These are phyloP conservation scores for Camellia oleifera DNA, from an alignment of 179 eudicot species.

Conservation along the genomic window DNA sequence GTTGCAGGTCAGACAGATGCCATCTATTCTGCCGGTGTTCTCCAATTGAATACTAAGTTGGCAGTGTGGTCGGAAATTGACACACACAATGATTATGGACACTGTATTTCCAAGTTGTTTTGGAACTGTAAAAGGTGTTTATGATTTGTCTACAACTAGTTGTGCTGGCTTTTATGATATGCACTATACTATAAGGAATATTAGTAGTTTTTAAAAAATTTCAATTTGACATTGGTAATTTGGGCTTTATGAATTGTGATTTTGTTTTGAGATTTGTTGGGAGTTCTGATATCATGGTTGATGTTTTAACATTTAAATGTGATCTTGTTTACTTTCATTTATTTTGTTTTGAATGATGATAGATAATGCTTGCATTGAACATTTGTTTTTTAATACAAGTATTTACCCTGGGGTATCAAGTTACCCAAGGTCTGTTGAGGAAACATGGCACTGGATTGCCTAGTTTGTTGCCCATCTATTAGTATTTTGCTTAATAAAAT, in stretches of 20 bases:
- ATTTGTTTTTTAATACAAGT: background rate
- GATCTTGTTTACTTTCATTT: no score
- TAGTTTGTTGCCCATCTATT: background rate
- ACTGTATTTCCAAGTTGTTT: background rate
- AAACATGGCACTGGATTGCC: slow-evolving; percentile 5
- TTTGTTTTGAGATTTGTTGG: background rate
- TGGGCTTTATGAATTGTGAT: background rate
- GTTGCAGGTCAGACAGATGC: no score
- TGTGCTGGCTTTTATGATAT: background rate
- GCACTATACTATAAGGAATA: background rate
- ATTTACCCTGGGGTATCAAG: background rate
- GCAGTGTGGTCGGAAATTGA: no score
- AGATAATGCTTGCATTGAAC: background rate
- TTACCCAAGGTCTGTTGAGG: background rate
- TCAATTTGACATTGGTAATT: background rate
- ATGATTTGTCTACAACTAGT: background rate
- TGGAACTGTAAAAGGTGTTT: background rate
- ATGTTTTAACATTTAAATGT: background rate
- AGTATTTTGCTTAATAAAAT: background rate
- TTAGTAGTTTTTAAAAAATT: background rate
- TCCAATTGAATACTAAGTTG: no score
- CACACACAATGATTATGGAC: background rate
- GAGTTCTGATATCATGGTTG: background rate
- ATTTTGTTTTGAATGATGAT: background rate
- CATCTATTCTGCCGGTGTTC: no score